Evolutionary conservation across 2,329 filamentous ascomycete genomes (phyloP), one percentile per base, ranked within the genome.

Genomic region (Dothiorella sarmentorum): DNA sequence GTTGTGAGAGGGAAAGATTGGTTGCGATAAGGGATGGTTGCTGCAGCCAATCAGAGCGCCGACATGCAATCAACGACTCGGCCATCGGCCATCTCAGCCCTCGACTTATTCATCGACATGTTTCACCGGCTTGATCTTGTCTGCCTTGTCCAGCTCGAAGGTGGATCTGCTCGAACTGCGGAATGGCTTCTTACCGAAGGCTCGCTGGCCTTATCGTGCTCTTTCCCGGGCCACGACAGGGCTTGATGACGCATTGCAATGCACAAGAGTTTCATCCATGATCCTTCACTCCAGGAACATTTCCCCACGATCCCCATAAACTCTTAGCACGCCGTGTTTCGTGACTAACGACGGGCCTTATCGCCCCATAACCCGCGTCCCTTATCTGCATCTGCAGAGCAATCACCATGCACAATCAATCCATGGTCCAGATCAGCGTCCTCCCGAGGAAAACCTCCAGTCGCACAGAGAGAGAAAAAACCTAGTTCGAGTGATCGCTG

Each of bases 311-410:
- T 7, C 4, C 18, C 5, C 9, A n/a, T 2, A 15, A 13, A 24
- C 3, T 4, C 15, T 11, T 17, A n/a, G 27, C 49, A 40, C 35
- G 49, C 31, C 33, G n/a, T 2, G 17, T 29, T 15, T 5, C 18
- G 15, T 53, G 49, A 53, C 49, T 53, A 53, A 53, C 22, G 49
- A 15, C 33, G 35, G 33, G 49, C n/a, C 24, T 53, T 53, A 53
- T 53, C 49, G 47, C 31, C 10, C 9, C 5, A 20, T 24, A 20
- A 53, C 13, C 35, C 35, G 15, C 31, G 11, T 53, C n/a, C 22
- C 49, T 53, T 53, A 53, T 53, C 49, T 53, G 22, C 37, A 22
- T 40, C 18, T 40, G 17, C 31, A 29, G 27, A 29, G 7, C 27
- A 29, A 29, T 29, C 27, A n/a, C n/a, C n/a, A n/a, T n/a, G 29